phyloP scores from a whole-genome alignment of 495 filamentous ascomycete species.

The Aspergillus affinis region DNA sequence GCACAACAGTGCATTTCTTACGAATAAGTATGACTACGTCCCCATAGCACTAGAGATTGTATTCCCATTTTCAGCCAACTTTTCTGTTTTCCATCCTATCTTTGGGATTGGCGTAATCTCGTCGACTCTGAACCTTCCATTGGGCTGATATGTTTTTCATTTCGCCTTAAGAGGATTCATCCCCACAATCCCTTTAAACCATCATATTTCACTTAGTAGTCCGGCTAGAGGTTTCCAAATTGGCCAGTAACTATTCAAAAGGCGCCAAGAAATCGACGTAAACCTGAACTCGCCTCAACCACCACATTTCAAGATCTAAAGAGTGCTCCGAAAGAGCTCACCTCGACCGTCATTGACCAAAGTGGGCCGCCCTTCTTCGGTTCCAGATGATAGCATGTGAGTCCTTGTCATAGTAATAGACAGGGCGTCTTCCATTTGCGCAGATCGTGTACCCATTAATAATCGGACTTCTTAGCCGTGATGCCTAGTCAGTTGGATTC shows the following conservation, averaged over 20 bases:
- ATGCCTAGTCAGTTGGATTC: not conserved
- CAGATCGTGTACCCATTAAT: not conserved
- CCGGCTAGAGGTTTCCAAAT: not conserved
- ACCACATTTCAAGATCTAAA: no score
- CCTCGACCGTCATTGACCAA: no score
- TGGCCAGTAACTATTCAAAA: not conserved
- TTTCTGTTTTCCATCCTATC: no score
- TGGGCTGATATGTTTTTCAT: not conserved
- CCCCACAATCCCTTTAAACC: not conserved
- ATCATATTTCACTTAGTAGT: not conserved
- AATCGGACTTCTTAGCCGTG: not conserved
- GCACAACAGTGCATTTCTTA: not conserved
- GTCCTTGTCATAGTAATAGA: not conserved
- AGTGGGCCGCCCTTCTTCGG: not conserved
- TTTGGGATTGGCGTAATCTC: no score
- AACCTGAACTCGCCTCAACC: no score
- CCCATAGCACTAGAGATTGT: no score
- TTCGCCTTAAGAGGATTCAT: not conserved
- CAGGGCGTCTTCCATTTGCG: not conserved
- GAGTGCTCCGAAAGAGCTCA: no score
- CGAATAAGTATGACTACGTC: not conserved
- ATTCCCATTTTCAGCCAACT: no score
- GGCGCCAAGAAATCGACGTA: no score
- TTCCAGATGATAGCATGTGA: not conserved
- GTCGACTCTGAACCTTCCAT: no score